Percentiles rank a stretch among this genome's conserved stretches.
Conservation (phyloP, 495 filamentous ascomycete genomes). For the Penicillium dipodomyicola region DNA sequence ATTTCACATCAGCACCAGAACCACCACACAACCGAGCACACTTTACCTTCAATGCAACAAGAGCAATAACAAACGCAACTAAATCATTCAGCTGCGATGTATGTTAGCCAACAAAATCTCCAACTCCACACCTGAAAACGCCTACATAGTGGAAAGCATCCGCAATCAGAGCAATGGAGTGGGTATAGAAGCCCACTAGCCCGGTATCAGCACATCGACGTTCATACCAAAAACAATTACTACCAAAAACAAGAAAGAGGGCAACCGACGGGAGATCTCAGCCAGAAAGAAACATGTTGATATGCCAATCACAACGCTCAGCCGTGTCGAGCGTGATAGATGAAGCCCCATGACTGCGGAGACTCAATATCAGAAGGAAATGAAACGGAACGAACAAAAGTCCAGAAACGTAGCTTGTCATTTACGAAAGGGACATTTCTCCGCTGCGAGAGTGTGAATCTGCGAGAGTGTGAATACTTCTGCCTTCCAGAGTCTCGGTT, state of each 20-base stretch:
- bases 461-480: slow-evolving; percentile 11
- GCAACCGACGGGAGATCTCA: slow-evolving; percentile 46
- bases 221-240: neutral
- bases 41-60: slow-evolving; percentile 76
- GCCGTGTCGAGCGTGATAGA: slow-evolving; percentile 39
- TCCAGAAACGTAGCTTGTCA: neutral
- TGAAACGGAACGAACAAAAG: neutral
- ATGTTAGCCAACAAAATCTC: neutral
- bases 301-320: slow-evolving; percentile 48
- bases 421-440: neutral
- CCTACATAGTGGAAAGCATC: slow-evolving; percentile 93
- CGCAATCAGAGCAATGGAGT: slow-evolving; percentile 82
- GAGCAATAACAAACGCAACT: slow-evolving; percentile 77
- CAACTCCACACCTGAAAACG: neutral
- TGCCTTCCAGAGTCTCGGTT: slow-evolving; percentile 14
- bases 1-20: neutral
- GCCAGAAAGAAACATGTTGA: slow-evolving; percentile 51
- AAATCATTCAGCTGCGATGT: slow-evolving; percentile 80
- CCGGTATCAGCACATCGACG: slow-evolving; percentile 12
- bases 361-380: neutral
- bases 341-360: slow-evolving; percentile 23
- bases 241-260: neutral
- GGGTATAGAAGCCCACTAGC: slow-evolving; percentile 72
- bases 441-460: neutral
- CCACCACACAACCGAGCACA: neutral